Evolutionary conservation across 1,284 basidiomycete species (phyloP), one percentile per base, ranked within the genome.

Genomic region (Moesziomyces sp.): DNA sequence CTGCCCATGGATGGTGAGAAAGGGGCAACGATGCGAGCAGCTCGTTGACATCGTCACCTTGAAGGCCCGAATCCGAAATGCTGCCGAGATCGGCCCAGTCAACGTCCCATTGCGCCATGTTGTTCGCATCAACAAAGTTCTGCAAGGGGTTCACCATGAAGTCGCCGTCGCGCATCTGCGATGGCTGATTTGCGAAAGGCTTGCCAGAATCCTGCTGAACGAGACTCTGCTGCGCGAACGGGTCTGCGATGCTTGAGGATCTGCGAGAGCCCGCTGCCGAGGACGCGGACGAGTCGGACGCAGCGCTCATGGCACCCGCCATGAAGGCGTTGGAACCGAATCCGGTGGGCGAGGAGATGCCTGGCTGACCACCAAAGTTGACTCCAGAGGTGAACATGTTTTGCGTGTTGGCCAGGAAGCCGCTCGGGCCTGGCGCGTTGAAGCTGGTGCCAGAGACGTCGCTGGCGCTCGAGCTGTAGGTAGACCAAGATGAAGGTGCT

Each of bases 1-100:
- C 70, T 5, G 73, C 69, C 76, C 76, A 79, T 8, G 58, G 66
- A 42, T 68, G 74, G 38, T 79, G 77, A 11, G 73, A 71, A 16
- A 74, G 52, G 13, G 72, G 72, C 46, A 71, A 40, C 8, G 70
- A 69, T 19, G 73, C 69, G 23, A 76, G 60, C 38, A 72, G 46
- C 40, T 50, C 46, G 16, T 57, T 54, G 44, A 65, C 52, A 5
- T 61, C 61, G 19, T 72, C 58, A 18, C 23, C 33, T 18, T 63
- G 63, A 18, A 65, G 57, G 18, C 57, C 59, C 1, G 63, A 52
- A 16, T 59, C 74, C n/a, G 62, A 56, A 14, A 64, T 54, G 53
- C 56, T 74, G 46, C 55, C 55, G 7, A 74, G 52, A n/a, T 65
- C 62, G 30, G 30, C 30, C 73, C 73, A 75, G 28, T 65, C 68